Evolutionary conservation across 2,329 filamentous ascomycete species (phyloP).

Genomic region (Aureobasidium zeae): DNA sequence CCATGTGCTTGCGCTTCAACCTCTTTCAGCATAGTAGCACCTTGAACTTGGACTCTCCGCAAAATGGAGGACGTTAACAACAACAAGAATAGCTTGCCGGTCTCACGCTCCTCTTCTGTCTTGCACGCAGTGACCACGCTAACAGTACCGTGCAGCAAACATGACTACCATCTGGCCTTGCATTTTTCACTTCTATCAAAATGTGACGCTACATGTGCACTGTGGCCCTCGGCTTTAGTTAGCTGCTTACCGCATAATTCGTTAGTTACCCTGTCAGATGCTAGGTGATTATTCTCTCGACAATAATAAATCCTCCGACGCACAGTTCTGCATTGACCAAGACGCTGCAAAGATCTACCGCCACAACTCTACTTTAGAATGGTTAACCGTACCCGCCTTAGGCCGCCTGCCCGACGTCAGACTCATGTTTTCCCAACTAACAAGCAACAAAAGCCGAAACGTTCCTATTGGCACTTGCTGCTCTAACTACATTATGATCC

Average conservation of each 20-base stretch:
- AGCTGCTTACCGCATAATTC: neutral
- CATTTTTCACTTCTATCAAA: slow-evolving; percentile 1
- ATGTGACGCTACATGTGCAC: slow-evolving; percentile 10
- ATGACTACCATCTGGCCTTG: neutral
- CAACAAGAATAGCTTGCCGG: neutral
- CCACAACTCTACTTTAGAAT: neutral
- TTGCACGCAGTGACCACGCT: slow-evolving; percentile 2
- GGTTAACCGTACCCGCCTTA: too few species aligned
- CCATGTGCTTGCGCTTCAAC: too few species aligned
- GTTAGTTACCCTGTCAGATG: too few species aligned
- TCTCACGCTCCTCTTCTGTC: neutral
- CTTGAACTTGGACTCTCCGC: too few species aligned
- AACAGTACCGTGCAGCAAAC: slow-evolving; percentile 1
- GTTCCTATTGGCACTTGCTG: too few species aligned
- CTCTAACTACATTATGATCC: too few species aligned
- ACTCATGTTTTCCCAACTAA: too few species aligned
- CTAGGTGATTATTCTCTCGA: neutral
- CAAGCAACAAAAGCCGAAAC: too few species aligned
- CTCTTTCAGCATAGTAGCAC: too few species aligned
- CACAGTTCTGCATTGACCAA: slow-evolving; percentile 6
- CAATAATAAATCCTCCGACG: neutral
- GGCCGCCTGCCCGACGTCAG: neutral
- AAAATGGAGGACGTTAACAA: too few species aligned
- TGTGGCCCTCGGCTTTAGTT: slow-evolving; percentile 2
- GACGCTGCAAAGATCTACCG: slow-evolving; percentile 10